phyloP scores from a whole-genome alignment of 1,284 basidiomycete genomes.

The Thelephora terrestris region DNA sequence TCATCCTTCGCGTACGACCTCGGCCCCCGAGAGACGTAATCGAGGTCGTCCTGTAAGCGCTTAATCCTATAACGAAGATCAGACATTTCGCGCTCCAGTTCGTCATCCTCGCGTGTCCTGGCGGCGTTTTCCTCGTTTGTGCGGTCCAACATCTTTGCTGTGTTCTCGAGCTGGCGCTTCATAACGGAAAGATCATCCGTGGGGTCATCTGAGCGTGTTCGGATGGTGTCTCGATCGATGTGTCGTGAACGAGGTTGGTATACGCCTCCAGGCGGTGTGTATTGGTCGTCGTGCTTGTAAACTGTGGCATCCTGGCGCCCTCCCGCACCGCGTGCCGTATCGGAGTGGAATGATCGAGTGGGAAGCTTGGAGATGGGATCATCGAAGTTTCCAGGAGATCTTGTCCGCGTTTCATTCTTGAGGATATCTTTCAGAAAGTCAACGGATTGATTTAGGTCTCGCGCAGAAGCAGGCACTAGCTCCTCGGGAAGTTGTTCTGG shows the following conservation, averaged over 20 bases:
- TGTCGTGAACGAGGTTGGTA: slow-evolving; percentile 88
- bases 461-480: slow-evolving; percentile 86
- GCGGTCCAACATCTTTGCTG: slow-evolving; percentile 76
- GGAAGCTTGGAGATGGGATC: slow-evolving; percentile 49
- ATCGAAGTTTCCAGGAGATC: slow-evolving; percentile 42
- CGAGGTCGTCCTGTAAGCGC: slow-evolving; percentile 88
- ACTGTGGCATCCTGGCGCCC: slow-evolving; percentile 82
- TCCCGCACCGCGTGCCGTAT: slow-evolving; percentile 41
- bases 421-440: slow-evolving; percentile 88
- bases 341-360: slow-evolving; percentile 60
- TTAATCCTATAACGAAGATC: slow-evolving; percentile 83
- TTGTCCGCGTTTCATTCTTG: slow-evolving; percentile 70
- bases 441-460: slow-evolving; percentile 87
- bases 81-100: slow-evolving; percentile 82
- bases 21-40: slow-evolving; percentile 79
- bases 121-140: slow-evolving; percentile 50
- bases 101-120: slow-evolving; percentile 74
- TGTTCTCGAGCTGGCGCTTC: slow-evolving; percentile 78
- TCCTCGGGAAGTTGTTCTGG: slow-evolving; percentile 84
- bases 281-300: slow-evolving; percentile 76
- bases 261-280: slow-evolving; percentile 43
- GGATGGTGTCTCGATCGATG: slow-evolving; percentile 78
- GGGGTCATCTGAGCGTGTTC: slow-evolving; percentile 65
- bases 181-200: slow-evolving; percentile 75
- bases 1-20: slow-evolving; percentile 71